Conservation (phyloP, 176 grass and related monocot species). For the Aechmea fasciata region DNA sequence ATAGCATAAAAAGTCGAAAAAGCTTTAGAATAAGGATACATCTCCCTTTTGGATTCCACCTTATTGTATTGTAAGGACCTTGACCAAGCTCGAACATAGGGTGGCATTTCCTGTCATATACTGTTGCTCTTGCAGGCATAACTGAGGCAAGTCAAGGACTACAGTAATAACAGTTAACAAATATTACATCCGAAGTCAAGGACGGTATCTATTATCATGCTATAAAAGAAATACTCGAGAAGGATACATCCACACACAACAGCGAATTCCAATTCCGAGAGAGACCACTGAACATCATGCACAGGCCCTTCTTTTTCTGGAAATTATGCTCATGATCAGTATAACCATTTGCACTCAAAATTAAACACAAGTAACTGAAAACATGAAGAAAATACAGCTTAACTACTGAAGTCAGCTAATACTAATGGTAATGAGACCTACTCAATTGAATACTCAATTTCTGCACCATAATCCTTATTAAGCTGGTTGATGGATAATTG, state of each 20-base stretch:
- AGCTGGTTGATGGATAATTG: slow-evolving; percentile 44
- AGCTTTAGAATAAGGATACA: slow-evolving; percentile 51
- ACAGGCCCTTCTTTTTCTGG: slow-evolving; percentile 84
- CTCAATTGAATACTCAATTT: slow-evolving; percentile 37
- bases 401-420: not conserved
- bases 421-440: slow-evolving; percentile 25
- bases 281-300: slow-evolving; percentile 88
- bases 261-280: slow-evolving; percentile 75
- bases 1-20: slow-evolving; percentile 4
- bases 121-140: slow-evolving; percentile 84
- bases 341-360: slow-evolving; percentile 5
- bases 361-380: not conserved
- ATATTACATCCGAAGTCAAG: not conserved
- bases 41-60: slow-evolving; percentile 91
- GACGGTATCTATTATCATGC: not conserved
- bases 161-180: too few relatives aligned
- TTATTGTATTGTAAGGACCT: slow-evolving; percentile 90
- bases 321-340: slow-evolving; percentile 6
- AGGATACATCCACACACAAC: slow-evolving; percentile 90
- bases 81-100: slow-evolving; percentile 85
- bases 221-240: not conserved
- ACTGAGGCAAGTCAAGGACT: slow-evolving; percentile 48
- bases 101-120: slow-evolving; percentile 90
- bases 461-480: slow-evolving; percentile 29
- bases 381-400: not conserved